Base-by-base conservation (phyloP, 352 stramenopile genomes). In the Globisporangium iwayamae region DNA sequence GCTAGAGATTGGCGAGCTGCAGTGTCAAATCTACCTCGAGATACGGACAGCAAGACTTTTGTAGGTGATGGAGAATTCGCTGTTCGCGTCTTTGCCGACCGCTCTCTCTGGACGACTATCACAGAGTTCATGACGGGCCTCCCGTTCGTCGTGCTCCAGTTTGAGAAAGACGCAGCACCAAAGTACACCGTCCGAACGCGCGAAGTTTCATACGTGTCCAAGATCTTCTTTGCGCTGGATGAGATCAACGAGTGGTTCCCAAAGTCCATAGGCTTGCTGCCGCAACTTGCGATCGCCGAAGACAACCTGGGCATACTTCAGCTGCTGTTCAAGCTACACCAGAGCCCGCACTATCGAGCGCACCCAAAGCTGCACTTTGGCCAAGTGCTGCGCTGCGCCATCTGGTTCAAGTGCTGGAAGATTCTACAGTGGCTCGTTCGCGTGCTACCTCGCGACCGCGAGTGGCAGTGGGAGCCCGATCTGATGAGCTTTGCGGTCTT, bases 361-460 rank as follows among this genome's bases (percentile, higher is more conserved):
- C 34, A 48, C 16, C 34, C 32, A 2, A 59, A 48, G 34, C 53
- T 59, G n/a, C 2, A 16, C 32, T 59, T 59, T 32, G 38, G 34
- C 4, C 34, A 48, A 43, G 53, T 59, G n/a, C 22, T 59, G 34
- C 53, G 53, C 34, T 59, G 53, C 14, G 53, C 53, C 3, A 59
- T 59, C 34, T 47, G 53, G 53, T 59, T 45, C 22, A 59, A 59
- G 39, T 10, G 53, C n/a, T 59, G 53, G 53, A 25, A 30, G 53
- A 59, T 59, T 20, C 3, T 59, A n/a, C 32, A 47, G 16, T 59
- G 53, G 53, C 53, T 59, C 53, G 34, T n/a, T 11, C 14, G 7
- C 4, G n/a, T 59, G 10, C 34, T 59, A 10, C 53, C 53, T 14
- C 34, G 10, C 11, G 53, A 22, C 4, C 34, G 14, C 8, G 38